Percentiles rank a stretch among this genome's conserved stretches.
Conservation (phyloP, 1,284 basidiomycete genomes). For the Mycena sp. region DNA sequence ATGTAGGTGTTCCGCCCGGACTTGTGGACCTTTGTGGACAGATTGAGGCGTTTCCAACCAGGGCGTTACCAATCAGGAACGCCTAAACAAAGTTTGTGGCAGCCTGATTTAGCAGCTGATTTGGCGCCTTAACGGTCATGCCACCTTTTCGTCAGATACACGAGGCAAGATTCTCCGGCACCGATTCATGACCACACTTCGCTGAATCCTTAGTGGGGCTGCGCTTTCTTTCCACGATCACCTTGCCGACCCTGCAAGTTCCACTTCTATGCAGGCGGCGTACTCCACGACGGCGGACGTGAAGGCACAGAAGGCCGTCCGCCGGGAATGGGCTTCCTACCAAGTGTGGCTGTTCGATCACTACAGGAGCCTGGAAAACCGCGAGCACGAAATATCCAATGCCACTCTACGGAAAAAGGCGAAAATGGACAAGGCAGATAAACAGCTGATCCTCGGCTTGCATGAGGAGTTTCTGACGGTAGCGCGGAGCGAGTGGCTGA, state of each 20-base stretch:
- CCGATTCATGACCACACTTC: not conserved
- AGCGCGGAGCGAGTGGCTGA: conserved; percentile 22
- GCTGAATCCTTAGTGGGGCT: conserved; percentile 6
- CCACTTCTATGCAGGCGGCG: conserved; percentile 18
- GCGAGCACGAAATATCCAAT: conserved; percentile 17
- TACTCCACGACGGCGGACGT: conserved; percentile 28
- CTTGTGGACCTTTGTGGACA: not conserved
- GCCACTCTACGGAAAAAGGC: conserved; percentile 15
- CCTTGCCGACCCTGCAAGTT: not conserved
- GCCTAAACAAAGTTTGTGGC: not conserved
- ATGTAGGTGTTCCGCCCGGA: no score
- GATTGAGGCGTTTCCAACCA: conserved; percentile 15
- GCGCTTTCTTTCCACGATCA: not conserved
- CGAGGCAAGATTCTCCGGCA: conserved; percentile 20
- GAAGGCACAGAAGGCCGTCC: conserved; percentile 28
- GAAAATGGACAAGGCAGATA: conserved; percentile 10
- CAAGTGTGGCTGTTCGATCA: conserved; percentile 22
- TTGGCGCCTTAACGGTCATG: conserved; percentile 17
- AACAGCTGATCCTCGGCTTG: conserved; percentile 11
- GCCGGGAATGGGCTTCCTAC: conserved; percentile 25
- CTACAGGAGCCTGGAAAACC: conserved; percentile 10
- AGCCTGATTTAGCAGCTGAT: no score
- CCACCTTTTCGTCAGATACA: conserved; percentile 15
- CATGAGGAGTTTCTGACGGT: conserved; percentile 17
- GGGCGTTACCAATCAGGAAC: not conserved